Evolutionary conservation across 768 basidiomycete genomes (phyloP), one percentile per base, ranked within the genome.

Genomic region (Boletus rubroflammeus): DNA sequence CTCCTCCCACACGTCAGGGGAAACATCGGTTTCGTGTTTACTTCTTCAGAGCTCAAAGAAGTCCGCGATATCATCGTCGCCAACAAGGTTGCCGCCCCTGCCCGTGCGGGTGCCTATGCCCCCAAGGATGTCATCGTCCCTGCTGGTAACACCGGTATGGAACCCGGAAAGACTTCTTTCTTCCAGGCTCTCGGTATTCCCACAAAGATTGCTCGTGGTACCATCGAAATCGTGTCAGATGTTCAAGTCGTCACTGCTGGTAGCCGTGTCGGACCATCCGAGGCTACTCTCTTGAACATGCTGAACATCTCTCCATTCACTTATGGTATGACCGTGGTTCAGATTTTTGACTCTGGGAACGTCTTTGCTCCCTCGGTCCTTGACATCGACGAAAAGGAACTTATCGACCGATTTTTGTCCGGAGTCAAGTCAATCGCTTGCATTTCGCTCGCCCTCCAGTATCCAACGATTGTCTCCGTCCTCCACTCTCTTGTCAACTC

Each of bases 171-270:
- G 83, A 99, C 97, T 57, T 97, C 97, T 66, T 99, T 98, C 93
- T 99, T 99, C 93, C 97, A 99, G 82, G 97, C 97, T 54, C 88
- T 99, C 70, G 88, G 90, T 79, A 95, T 99, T 75, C 96, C 97
- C 44, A 99, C 97, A 74, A 99, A 99, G 85, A 98, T 99, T 62
- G 95, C 97, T 48, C 90, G 97, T 86, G 97, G 97, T 81, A 98
- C 97, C 51, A 98, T 99, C 66, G 97, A 99, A 92, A 99, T 98
- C 72, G 92, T 97, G 56, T 83, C 86, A 61, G 95, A 98, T 69
- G 88, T 98, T 70, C 87, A 95, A 78, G 95, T 99, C 79, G 92
- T 99, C 68, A 76, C 77, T 43, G 91, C 86, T 51, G 95, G 95
- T 57, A 87, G 84, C 62, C 91, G 93, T 79, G 97, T 99, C 73